These are phyloP conservation scores for Biscogniauxia marginata DNA, from an alignment of 2,329 filamentous ascomycete species.

Conservation along the genomic window DNA sequence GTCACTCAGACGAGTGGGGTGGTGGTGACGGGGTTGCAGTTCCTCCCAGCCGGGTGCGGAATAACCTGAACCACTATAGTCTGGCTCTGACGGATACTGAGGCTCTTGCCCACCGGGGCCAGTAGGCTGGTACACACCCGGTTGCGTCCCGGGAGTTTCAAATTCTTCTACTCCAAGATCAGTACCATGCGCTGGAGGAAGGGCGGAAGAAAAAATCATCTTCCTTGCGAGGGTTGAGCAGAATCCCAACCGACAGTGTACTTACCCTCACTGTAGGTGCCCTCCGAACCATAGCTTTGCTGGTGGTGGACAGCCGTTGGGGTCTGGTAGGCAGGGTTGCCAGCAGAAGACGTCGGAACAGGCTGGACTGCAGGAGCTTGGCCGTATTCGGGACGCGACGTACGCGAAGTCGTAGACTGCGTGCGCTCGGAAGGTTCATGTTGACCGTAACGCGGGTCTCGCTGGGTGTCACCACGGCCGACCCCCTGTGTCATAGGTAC, in stretches of 20 bases:
- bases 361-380: slow-evolving; percentile 44
- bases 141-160: slow-evolving; percentile 50
- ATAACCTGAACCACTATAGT: slow-evolving; percentile 68
- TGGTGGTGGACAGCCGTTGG: slow-evolving; percentile 42
- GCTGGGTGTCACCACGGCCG: slow-evolving; percentile 50
- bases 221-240: slow-evolving; percentile 42
- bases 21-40: slow-evolving; percentile 74
- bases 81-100: slow-evolving; percentile 43
- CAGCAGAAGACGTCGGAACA: slow-evolving; percentile 38
- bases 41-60: slow-evolving; percentile 70
- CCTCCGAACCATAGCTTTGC: slow-evolving; percentile 57
- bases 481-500: slow-evolving; percentile 83
- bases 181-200: slow-evolving; percentile 47
- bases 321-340: slow-evolving; percentile 41
- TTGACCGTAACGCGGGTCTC: slow-evolving; percentile 37
- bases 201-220: slow-evolving; percentile 46
- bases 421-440: slow-evolving; percentile 33
- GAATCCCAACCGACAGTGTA: slow-evolving; percentile 63
- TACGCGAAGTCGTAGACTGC: slow-evolving; percentile 27
- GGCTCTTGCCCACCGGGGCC: slow-evolving; percentile 26
- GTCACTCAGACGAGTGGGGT: slow-evolving; percentile 85
- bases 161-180: slow-evolving; percentile 57
- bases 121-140: slow-evolving; percentile 32
- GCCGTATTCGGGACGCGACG: slow-evolving; percentile 38
- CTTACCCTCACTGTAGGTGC: slow-evolving; percentile 67